Base-by-base conservation (phyloP, 306 rosid genomes). In the Abrus pulchellus region DNA sequence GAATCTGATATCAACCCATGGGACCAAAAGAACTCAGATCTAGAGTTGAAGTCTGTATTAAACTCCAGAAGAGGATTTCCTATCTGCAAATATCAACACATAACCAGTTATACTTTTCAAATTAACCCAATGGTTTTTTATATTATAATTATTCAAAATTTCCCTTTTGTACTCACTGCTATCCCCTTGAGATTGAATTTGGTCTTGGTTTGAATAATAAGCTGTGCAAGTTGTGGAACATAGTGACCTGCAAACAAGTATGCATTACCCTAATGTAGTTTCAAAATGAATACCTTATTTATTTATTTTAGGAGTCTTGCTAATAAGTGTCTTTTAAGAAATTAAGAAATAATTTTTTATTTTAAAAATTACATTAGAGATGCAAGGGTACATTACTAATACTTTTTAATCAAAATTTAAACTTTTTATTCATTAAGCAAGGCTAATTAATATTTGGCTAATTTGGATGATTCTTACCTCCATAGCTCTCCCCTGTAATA, bases 211-310 rank as follows among this genome's bases (percentile, higher is more conserved):
- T 85, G 65, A 40, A 85, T 9, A 69, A 92, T 72, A 50, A 88
- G 94, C n/a, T 47, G 79, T 34, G 94, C 97, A 36, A 92, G 97
- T 63, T 92, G 92, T 20, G 97, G 97, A 52, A 88, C 91, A 56
- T 92, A 92, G 86, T 92, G 97, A 2, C 97, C 94, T 90, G 84
- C 5, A 67, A 70, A 72, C 10, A 62, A 65, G 62, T 4, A 3
- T 11, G 7, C 41, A 6, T 60, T 64, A 57, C 27, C 33, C 6
- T 8, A 65, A 4, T 68, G 30, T 14, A 52, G 20, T 74, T 57
- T 52, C 62, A 63, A 11, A 12, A 13, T 61, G 28, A 55, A 9
- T 9, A 52, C 32, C 47, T 61, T 7, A 9, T 36, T 53, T 9
- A 54, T 74, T 8, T 29, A 9, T 57, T 6, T 45, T 6, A 68